Conservation (phyloP, 2,329 filamentous ascomycete species). For the Neopestalotiopsis sp. region DNA sequence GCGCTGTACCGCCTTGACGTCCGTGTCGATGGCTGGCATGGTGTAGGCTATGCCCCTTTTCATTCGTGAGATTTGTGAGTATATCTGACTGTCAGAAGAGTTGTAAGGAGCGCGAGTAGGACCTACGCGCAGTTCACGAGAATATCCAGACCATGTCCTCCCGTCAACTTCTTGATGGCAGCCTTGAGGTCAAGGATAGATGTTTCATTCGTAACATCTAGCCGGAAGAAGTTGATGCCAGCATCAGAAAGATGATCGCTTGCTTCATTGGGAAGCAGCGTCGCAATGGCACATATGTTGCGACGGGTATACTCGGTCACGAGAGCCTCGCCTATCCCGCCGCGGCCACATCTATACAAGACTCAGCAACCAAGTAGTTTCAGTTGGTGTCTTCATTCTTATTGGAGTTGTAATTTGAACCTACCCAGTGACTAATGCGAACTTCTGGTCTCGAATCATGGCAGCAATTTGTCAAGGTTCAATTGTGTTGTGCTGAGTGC, state of each 20-base stretch:
- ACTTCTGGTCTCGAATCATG: neutral
- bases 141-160: constrained; percentile 19
- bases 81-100: neutral
- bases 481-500: neutral
- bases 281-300: constrained; percentile 25
- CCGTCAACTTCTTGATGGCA: constrained; percentile 6
- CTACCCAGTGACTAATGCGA: constrained; percentile 20
- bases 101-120: neutral
- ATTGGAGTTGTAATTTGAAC: neutral
- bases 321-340: constrained; percentile 31
- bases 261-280: constrained; percentile 22
- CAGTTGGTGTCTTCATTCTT: neutral
- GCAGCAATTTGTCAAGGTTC: neutral
- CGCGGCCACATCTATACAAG: constrained; percentile 25
- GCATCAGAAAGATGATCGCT: constrained; percentile 23
- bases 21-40: constrained; percentile 33
- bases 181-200: constrained; percentile 14
- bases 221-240: constrained; percentile 21
- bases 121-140: constrained; percentile 27
- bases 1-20: constrained; percentile 22
- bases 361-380: neutral
- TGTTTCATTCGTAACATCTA: constrained; percentile 26
- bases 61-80: neutral
- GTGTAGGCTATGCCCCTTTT: constrained; percentile 27
- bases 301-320: constrained; percentile 21